Base-by-base conservation (phyloP, 2,329 filamentous ascomycete genomes). In the Diplodia sapinea region DNA sequence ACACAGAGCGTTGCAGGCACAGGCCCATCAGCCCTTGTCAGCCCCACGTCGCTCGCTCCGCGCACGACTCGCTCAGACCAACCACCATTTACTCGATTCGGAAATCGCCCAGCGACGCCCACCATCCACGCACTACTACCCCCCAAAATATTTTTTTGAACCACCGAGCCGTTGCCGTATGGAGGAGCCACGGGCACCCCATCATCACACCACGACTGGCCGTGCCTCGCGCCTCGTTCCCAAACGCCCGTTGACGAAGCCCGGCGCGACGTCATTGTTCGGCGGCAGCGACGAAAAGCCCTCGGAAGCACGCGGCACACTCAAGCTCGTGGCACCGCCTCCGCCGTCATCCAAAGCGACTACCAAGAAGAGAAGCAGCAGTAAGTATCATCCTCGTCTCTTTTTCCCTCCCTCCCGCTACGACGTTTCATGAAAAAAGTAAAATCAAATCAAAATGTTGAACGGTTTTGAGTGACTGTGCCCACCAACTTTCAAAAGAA, bases 51-150 rank as follows among this genome's bases (percentile, higher is more conserved):
- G 59, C 59, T 51, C 31, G 33, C 47, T 38, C 59, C 59, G 59
- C 43, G 17, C 38, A 26, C 43, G 36, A 49, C 4, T n/a, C 51
- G 31, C 40, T 61, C 36, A 12, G 23, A 26, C 59, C 9, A 38
- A 51, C 43, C 59, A 63, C 59, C 59, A 63, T 63, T 63, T 51
- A n/a, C 59, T 49, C 43, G 26, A 63, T 63, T 29, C 59, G 59
- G 59, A 33, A 63, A 51, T 9, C 26, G 2, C 36, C 33, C 36
- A 38, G 13, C 36, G 36, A 12, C 12, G 26, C 13, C 29, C 59
- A 33, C 26, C 26, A 26, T 26, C 26, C 26, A 26, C 26, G 8
- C 15, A 20, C 7, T 9, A 11, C 7, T 2, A 12, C 11, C 1
- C 36, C 36, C 36, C 36, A 12, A 11, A 11, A 36, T 36, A 12